Base-by-base conservation (phyloP, 2,329 filamentous ascomycete species). In the Monosporascus sp. region DNA sequence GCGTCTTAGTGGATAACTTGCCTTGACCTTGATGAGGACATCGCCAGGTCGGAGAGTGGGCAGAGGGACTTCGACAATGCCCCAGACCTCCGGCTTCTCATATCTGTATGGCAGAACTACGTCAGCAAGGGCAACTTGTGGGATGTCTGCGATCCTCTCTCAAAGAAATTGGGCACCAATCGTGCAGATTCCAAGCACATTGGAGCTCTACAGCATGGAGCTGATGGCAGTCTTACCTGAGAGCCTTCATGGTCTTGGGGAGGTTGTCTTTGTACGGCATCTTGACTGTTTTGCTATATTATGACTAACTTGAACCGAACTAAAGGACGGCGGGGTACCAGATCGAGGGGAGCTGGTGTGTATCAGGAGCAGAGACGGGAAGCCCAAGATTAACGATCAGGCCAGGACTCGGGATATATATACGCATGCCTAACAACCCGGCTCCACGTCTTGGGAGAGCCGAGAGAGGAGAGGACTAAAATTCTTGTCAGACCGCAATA, bases 11-110 rank as follows among this genome's bases (percentile, higher is more conserved):
- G 11, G 24, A 36, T 19, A 38, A 56, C 64, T 60, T 52, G 81
- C 84, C 71, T 86, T 86, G 64, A 87, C 84, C 71, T 87, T 84
- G 70, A 86, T 77, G 62, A 85, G 71, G 59, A 85, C 73, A 69
- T 86, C 82, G 55, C 82, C 78, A 26, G 82, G 75, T 60, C 82
- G 78, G 59, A 86, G 70, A 60, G 73, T 76, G 20, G 84, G 84
- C 7, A 87, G 77, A 58, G 84, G 83, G 37, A 86, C 79, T 11
- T 82, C 73, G 59, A 86, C 82, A 55, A 87, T 77, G 59, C 76
- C 75, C 71, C 79, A 85, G 55, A 80, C 75, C 66, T 83, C 74
- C 44, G 83, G 83, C 76, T 85, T 80, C 69, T 82, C 79, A 72
- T 86, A 85, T 69, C 74, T 76, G 54, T n/a, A 41, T 55, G 52